Conservation (phyloP, 2,329 filamentous ascomycete genomes). For the Colletotrichum karsti region DNA sequence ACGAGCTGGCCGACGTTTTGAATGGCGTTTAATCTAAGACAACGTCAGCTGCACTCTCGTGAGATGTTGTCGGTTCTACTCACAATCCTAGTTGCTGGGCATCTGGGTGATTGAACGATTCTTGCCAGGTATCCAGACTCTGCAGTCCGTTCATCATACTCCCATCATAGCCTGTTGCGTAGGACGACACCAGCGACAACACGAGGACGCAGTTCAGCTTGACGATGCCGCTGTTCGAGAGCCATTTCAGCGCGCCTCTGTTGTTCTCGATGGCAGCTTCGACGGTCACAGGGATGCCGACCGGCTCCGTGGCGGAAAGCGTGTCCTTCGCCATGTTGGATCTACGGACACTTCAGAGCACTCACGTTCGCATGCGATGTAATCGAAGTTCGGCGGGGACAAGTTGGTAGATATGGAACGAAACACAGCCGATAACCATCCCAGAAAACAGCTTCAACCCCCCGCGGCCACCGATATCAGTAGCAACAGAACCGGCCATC, state of each 20-base stretch:
- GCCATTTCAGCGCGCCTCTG: conserved; percentile 8
- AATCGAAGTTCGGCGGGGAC: neutral
- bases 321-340: conserved; percentile 4
- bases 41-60: neutral
- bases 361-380: neutral
- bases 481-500: conserved; percentile 11
- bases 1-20: conserved; percentile 44
- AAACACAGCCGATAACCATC: neutral
- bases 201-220: conserved; percentile 14
- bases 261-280: conserved; percentile 17
- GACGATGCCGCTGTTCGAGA: conserved; percentile 16
- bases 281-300: conserved; percentile 17
- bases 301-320: neutral
- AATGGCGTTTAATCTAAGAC: conserved; percentile 37
- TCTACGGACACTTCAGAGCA: no score
- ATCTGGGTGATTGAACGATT: conserved; percentile 42
- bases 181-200: conserved; percentile 19
- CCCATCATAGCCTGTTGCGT: conserved; percentile 36
- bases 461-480: neutral
- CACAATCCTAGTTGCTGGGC: conserved; percentile 37
- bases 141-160: conserved; percentile 53
- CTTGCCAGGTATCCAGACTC: conserved; percentile 43
- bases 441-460: neutral
- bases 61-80: neutral
- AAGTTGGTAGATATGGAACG: neutral